Conservation (phyloP, 768 basidiomycete species). For the Boletus sp. region DNA sequence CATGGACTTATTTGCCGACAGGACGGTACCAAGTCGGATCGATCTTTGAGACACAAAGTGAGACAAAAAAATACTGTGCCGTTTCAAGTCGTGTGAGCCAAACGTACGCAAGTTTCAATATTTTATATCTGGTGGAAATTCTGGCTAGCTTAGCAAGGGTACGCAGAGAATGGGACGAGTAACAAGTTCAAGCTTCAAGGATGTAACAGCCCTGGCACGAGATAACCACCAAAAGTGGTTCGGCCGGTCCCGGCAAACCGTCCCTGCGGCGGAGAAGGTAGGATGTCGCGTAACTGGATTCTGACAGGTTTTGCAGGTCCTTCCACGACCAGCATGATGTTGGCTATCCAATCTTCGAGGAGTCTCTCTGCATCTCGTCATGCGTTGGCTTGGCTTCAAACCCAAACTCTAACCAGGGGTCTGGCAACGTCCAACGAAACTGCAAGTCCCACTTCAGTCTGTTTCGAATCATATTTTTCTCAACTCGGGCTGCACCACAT, state of each 20-base stretch:
- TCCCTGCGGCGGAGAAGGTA: constrained; percentile 9
- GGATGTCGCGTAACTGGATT: constrained; percentile 1
- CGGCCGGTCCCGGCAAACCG: not conserved
- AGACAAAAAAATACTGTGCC: not conserved
- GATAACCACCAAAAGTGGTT: too few species aligned
- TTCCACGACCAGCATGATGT: constrained; percentile 15
- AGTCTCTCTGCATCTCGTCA: constrained; percentile 3
- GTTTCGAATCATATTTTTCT: not conserved
- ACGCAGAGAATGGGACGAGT: too few species aligned
- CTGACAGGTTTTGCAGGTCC: not conserved
- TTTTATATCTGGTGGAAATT: not conserved
- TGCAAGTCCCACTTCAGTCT: constrained; percentile 6
- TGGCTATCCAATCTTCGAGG: not conserved
- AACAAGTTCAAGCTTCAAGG: too few species aligned
- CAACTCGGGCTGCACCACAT: not conserved
- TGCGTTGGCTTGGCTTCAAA: not conserved
- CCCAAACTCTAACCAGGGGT: constrained; percentile 3
- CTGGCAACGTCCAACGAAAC: constrained; percentile 22
- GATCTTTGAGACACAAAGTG: not conserved
- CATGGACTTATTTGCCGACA: too few species aligned
- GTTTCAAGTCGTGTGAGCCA: constrained; percentile 1
- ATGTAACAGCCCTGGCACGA: too few species aligned
- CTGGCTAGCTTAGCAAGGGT: too few species aligned
- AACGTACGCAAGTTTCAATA: constrained; percentile 4
- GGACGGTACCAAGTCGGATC: not conserved